These are phyloP conservation scores for Diaporthe vaccinii DNA, from an alignment of 2,329 filamentous ascomycete species.

Conservation along the genomic window DNA sequence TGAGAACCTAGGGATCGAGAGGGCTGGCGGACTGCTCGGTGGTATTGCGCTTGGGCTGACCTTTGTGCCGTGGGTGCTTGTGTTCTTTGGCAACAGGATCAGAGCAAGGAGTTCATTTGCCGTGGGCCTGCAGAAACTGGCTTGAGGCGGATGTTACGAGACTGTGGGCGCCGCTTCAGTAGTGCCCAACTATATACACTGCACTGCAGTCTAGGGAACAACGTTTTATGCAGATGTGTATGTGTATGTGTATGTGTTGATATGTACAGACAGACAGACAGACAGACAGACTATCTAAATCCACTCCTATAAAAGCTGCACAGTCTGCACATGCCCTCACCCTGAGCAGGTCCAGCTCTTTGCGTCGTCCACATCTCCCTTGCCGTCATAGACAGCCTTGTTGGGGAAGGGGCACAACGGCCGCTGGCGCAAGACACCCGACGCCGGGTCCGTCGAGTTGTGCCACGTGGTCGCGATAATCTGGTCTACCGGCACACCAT, in stretches of 20 bases:
- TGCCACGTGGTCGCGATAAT: constrained; percentile 44
- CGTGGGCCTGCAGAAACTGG: constrained; percentile 57
- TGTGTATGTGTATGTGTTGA: too few relatives aligned
- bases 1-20: constrained; percentile 75
- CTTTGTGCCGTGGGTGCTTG: constrained; percentile 87
- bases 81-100: constrained; percentile 83
- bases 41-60: constrained; percentile 78
- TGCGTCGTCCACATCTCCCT: constrained; percentile 35
- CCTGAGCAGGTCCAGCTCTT: constrained; percentile 36
- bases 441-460: constrained; percentile 35
- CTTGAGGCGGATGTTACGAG: not conserved
- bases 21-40: constrained; percentile 81
- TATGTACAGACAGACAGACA: too few relatives aligned
- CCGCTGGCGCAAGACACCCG: constrained; percentile 44
- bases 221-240: too few relatives aligned
- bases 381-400: constrained; percentile 38
- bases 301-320: not conserved
- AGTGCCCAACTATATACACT: not conserved
- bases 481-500: constrained; percentile 39
- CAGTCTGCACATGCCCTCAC: not conserved
- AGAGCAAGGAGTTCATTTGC: constrained; percentile 83
- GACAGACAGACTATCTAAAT: too few relatives aligned
- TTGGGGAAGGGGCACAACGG: constrained; percentile 47
- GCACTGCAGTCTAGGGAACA: not conserved
- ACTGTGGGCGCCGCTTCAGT: not conserved